These are phyloP conservation scores for Croton laevigatus DNA, from an alignment of 441 rosid genomes.

Conservation along the genomic window DNA sequence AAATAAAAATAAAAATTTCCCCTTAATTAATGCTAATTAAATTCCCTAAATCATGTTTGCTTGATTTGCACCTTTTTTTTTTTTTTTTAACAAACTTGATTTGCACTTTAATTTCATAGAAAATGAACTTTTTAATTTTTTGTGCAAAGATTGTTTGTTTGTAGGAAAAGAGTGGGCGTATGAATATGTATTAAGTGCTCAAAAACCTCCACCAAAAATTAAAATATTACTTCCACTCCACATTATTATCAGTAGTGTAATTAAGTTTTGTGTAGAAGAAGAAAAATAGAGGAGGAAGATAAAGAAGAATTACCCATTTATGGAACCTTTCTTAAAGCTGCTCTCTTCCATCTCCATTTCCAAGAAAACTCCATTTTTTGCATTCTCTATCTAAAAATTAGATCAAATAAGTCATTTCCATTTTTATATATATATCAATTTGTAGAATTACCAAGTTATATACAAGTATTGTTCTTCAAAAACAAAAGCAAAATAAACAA, in stretches of 20 bases:
- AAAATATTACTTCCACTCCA: not conserved
- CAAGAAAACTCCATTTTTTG: conserved; percentile 4
- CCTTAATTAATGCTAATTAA: not conserved
- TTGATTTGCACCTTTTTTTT: not conserved
- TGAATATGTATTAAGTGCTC: not conserved
- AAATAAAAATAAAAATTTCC: not conserved
- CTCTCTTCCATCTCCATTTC: conserved; percentile 9
- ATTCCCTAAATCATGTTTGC: not conserved
- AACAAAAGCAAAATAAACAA: not conserved
- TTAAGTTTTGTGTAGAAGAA: not conserved
- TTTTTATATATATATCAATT: not conserved
- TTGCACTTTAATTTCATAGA: not conserved
- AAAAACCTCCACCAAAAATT: not conserved
- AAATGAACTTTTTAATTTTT: not conserved
- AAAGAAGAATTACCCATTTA: not conserved
- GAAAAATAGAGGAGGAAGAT: not conserved
- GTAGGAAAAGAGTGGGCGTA: not conserved
- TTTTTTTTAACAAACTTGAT: too few relatives aligned
- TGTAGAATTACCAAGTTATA: conserved; percentile 13
- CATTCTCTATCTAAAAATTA: conserved; percentile 23
- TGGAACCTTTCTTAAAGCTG: conserved; percentile 9
- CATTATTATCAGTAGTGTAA: not conserved
- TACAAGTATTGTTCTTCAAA: too few relatives aligned
- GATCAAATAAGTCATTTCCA: conserved; percentile 25
- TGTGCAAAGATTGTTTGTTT: not conserved